Conservation (phyloP, 129 eudicot species). For the Scalesia atractyloides region DNA sequence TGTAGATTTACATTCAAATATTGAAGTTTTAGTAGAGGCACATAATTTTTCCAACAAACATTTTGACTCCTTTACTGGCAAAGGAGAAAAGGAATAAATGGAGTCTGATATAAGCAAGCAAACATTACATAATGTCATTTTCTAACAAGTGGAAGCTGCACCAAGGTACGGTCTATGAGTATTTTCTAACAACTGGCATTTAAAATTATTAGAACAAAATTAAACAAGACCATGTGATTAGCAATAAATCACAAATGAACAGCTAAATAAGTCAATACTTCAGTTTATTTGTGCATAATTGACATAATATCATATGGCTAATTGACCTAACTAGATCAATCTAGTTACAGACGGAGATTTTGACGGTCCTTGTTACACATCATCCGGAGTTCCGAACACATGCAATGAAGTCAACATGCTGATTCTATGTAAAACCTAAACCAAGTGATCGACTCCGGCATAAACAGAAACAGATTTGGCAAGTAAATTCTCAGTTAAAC, state of each 20-base stretch:
- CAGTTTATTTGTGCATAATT: not conserved
- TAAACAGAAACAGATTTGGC: not conserved
- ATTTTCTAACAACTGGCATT: not conserved
- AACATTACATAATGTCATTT: not conserved
- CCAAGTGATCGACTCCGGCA: constrained; percentile 8
- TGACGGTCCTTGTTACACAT: not conserved
- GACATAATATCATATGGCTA: constrained; percentile 2
- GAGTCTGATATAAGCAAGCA: not conserved
- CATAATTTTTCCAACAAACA: not conserved
- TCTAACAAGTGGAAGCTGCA: constrained; percentile 4
- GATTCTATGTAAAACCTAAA: not conserved
- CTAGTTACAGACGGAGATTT: not conserved
- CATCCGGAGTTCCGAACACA: constrained; percentile 6
- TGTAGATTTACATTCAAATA: constrained; percentile 7
- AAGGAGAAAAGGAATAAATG: constrained; percentile 2
- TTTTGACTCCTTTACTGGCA: constrained; percentile 3
- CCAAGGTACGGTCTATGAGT: not conserved
- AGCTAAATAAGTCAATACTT: constrained; percentile 11
- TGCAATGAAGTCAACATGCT: constrained; percentile 21
- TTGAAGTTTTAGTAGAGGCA: constrained; percentile 4
- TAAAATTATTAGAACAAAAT: constrained; percentile 1
- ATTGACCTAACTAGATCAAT: constrained; percentile 17
- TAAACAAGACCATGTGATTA: constrained; percentile 9
- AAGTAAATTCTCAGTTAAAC: not conserved
- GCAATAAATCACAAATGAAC: not conserved